Base-by-base conservation (phyloP, 768 basidiomycete species). In the Suillus variegatus region DNA sequence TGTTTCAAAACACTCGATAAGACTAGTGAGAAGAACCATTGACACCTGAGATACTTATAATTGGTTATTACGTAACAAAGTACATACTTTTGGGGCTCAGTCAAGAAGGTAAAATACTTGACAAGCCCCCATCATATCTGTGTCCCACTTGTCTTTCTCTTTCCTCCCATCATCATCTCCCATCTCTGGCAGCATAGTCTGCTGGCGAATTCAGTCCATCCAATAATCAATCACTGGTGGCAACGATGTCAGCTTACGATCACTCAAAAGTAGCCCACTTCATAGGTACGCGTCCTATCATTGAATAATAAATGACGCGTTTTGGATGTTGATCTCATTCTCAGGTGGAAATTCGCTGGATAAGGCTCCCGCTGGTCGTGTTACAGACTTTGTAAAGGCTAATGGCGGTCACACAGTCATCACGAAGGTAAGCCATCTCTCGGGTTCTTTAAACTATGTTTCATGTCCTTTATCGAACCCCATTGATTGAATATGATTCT, bases 331-430 rank as follows among this genome's bases (percentile, higher is more conserved):
- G 67, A 63, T 43, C 64, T 58, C 56, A 41, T 68, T 41, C 64
- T n/a, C 73, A 98, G 97, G 97, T 73, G 96, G 94, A 67, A 98
- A 98, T 80, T 88, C 93, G 38, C 75, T 99, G 67, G 93, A 95
- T 66, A 90, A 86, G 66, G 96, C 96, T 38, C 81, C 90, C 35
- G 82, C 89, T 35, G 87, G 93, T 62, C 85, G 84, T 66, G 89
- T 99, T 49, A 84, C 88, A 68, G 95, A 98, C 80, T 99, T 97
- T 78, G 96, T 99, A 43, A 90, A 91, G 75, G 80, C 82, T 58
- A 83, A 96, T 76, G 95, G 96, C 12, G 97, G 97, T 65, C 97
- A 99, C 79, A 97, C 97, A 22, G 96, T 99, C 66, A 98, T 99
- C 80, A 97, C 95, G 65, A 99, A 99, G 83, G 97, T 96, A 71